Evolutionary conservation across 2,329 filamentous ascomycete genomes (phyloP).

Genomic region (Diaporthe sp.): DNA sequence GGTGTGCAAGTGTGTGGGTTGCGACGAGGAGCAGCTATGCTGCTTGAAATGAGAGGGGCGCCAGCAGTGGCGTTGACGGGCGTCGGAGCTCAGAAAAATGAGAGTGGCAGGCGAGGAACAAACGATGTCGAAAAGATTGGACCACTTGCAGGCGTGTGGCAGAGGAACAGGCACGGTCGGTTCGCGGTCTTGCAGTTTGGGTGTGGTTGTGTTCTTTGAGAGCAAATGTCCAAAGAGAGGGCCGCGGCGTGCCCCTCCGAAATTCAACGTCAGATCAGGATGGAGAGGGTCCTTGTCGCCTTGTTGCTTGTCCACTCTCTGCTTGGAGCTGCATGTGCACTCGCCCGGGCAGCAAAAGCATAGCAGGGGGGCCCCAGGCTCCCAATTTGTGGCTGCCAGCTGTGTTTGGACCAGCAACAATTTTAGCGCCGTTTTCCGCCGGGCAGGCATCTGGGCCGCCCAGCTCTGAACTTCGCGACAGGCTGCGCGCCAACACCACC

Average conservation of each 20-base stretch:
- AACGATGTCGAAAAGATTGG: constrained; percentile 1
- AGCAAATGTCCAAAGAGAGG: constrained; percentile 26
- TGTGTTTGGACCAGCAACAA: constrained; percentile 31
- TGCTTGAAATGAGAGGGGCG: constrained; percentile 35
- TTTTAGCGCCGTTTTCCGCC: constrained; percentile 34
- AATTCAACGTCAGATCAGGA: constrained; percentile 41
- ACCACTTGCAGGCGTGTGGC: constrained; percentile 24
- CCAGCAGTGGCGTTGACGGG: constrained; percentile 27
- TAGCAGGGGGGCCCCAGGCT: constrained; percentile 3
- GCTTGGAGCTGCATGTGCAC: constrained; percentile 32
- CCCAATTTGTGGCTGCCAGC: neutral
- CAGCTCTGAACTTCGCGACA: constrained; percentile 37
- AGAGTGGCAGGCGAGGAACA: constrained; percentile 15
- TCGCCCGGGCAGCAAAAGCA: neutral
- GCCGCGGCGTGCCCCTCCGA: constrained; percentile 40
- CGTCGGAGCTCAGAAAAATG: constrained; percentile 23
- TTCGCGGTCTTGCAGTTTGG: constrained; percentile 7
- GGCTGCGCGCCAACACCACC: constrained; percentile 29
- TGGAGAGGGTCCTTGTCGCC: constrained; percentile 30
- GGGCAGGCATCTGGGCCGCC: constrained; percentile 25
- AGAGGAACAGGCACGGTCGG: constrained; percentile 4
- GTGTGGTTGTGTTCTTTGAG: constrained; percentile 13
- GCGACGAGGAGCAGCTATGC: constrained; percentile 38
- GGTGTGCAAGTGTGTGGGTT: constrained; percentile 44
- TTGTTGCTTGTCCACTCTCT: constrained; percentile 19